Conservation (phyloP, 2,329 filamentous ascomycete species). For the Aureobasidium musti region DNA sequence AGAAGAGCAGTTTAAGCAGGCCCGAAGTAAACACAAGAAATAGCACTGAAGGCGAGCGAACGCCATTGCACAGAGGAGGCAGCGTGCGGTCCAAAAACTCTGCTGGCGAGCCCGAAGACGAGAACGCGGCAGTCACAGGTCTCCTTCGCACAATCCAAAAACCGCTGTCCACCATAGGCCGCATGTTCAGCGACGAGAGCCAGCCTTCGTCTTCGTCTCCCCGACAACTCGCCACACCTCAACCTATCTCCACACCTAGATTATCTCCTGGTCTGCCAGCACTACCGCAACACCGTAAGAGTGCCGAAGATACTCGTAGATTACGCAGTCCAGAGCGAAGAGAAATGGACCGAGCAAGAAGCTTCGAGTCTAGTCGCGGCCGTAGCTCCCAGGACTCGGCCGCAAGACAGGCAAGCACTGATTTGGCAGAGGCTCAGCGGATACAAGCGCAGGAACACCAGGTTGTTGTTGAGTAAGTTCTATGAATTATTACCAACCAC, state of each 20-base stretch:
- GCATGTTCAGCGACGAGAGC: slow-evolving; percentile 81
- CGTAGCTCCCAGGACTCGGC: slow-evolving; percentile 69
- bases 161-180: slow-evolving; percentile 85
- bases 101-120: slow-evolving; percentile 45
- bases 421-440: slow-evolving; percentile 81
- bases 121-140: slow-evolving; percentile 78
- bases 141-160: slow-evolving; percentile 87
- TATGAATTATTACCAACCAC: background rate
- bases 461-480: slow-evolving; percentile 74
- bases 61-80: slow-evolving; percentile 55
- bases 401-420: slow-evolving; percentile 84
- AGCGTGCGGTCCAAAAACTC: slow-evolving; percentile 11
- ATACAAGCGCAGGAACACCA: slow-evolving; percentile 82
- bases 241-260: slow-evolving; percentile 52
- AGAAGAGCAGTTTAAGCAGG: slow-evolving; percentile 54
- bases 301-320: slow-evolving; percentile 36
- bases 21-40: slow-evolving; percentile 62
- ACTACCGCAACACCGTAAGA: slow-evolving; percentile 38
- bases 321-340: slow-evolving; percentile 41
- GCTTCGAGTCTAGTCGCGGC: slow-evolving; percentile 14
- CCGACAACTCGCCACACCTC: slow-evolving; percentile 49
- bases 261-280: slow-evolving; percentile 52
- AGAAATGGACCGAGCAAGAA: slow-evolving; percentile 51
- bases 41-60: slow-evolving; percentile 62
- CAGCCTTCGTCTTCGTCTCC: slow-evolving; percentile 34